phyloP scores from a whole-genome alignment of 108 stramenopile genomes.

The Aurantiochytrium sp. region DNA sequence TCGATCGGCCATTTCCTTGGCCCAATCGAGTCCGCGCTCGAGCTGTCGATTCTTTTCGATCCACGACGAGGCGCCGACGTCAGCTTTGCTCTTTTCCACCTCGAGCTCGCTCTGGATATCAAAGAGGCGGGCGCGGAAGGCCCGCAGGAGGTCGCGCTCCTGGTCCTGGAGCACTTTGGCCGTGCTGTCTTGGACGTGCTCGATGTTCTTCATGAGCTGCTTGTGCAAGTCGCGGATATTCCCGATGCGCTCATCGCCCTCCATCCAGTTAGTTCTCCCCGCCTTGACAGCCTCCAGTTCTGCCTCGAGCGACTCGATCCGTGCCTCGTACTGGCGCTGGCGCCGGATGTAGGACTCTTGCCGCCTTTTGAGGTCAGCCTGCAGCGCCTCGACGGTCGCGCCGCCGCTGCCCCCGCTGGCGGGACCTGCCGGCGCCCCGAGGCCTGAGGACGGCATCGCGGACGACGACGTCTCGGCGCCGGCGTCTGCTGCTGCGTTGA shows the following conservation, averaged over 20 bases:
- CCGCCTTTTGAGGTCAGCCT: constrained; percentile 40
- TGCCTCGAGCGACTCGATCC: constrained; percentile 55
- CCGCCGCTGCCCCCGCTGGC: no score
- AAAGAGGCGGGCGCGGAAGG: constrained; percentile 60
- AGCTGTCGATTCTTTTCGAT: constrained; percentile 53
- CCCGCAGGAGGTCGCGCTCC: constrained; percentile 57
- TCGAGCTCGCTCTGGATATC: constrained; percentile 67
- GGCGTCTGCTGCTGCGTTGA: neutral
- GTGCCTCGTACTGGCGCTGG: constrained; percentile 50
- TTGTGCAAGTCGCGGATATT: neutral
- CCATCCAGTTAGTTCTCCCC: neutral
- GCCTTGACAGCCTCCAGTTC: constrained; percentile 42
- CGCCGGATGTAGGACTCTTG: constrained; percentile 54
- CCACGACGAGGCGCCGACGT: constrained; percentile 54
- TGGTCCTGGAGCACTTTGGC: constrained; percentile 63
- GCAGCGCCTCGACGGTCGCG: neutral
- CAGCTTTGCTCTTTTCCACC: constrained; percentile 51
- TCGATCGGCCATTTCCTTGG: constrained; percentile 59
- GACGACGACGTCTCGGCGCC: neutral
- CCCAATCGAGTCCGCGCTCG: constrained; percentile 62
- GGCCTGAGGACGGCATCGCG: neutral
- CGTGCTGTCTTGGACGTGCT: constrained; percentile 57
- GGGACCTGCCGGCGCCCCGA: neutral
- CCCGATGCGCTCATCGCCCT: constrained; percentile 31
- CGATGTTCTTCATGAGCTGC: constrained; percentile 47